A percentile compares a stretch with the other conserved stretches of the same genome.
phyloP scores from a whole-genome alignment of 192 early-diverging fungal genomes.

The Coemansia sp. region DNA sequence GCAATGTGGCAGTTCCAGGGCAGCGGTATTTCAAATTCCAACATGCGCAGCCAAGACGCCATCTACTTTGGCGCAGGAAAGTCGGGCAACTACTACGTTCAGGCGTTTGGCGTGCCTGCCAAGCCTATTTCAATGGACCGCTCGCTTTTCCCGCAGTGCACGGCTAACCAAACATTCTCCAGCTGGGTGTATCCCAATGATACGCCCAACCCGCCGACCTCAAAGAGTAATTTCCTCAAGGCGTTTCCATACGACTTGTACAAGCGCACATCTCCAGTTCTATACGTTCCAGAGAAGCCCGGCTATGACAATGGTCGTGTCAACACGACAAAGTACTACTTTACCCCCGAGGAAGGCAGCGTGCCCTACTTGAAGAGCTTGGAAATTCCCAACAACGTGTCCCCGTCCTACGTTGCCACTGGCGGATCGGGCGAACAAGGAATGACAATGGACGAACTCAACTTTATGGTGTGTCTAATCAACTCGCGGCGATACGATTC shows the following conservation, averaged over 20 bases:
- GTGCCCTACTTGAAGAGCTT: conserved; percentile 34
- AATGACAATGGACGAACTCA: conserved; percentile 41
- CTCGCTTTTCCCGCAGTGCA: conserved; percentile 24
- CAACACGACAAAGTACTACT: conserved; percentile 24
- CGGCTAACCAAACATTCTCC: conserved; percentile 44
- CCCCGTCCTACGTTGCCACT: conserved; percentile 24
- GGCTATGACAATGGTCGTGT: conserved; percentile 22
- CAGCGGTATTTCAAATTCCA: background rate
- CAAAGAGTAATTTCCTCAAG: conserved; percentile 8
- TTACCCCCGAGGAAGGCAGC: conserved; percentile 23
- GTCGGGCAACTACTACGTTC: conserved; percentile 39
- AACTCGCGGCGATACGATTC: conserved; percentile 43
- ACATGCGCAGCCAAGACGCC: conserved; percentile 7
- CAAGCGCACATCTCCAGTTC: background rate
- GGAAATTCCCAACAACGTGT: conserved; percentile 14
- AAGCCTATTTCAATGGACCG: background rate
- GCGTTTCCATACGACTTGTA: conserved; percentile 24
- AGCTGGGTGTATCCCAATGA: conserved; percentile 45
- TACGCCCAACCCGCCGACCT: background rate
- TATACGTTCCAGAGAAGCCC: background rate
- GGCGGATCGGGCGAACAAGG: conserved; percentile 25
- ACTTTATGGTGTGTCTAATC: conserved; percentile 36
- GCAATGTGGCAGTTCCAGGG: conserved; percentile 40
- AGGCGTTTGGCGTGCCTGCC: conserved; percentile 33
- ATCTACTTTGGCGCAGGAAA: conserved; percentile 32